Evolutionary conservation across 2,329 filamentous ascomycete species (phyloP).

Genomic region (Cytospora mali): DNA sequence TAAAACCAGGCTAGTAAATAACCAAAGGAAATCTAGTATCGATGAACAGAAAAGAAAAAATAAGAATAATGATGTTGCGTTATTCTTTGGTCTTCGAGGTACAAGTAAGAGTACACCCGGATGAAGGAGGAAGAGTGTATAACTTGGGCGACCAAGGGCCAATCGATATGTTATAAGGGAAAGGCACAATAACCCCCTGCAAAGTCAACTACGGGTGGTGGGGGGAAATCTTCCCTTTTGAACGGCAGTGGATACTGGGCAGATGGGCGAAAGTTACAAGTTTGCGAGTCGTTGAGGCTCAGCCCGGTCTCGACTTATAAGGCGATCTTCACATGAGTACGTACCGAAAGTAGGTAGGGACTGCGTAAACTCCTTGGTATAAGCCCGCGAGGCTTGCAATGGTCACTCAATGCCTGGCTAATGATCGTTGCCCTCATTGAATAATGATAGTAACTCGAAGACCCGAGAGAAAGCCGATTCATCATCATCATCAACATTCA

Average conservation of each 20-base stretch:
- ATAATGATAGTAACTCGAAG: not conserved
- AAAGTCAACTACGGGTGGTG: constrained; percentile 17
- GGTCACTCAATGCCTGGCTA: not conserved
- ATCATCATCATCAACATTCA: not conserved
- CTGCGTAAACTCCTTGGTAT: not conserved
- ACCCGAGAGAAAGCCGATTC: not conserved
- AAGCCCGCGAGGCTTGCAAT: not conserved
- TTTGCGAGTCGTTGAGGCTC: constrained; percentile 11
- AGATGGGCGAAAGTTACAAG: not conserved
- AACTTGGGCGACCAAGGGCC: constrained; percentile 30
- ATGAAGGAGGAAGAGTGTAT: constrained; percentile 18
- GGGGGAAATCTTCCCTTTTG: not conserved
- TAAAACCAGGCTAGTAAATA: not conserved
- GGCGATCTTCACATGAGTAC: constrained; percentile 1
- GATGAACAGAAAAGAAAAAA: not conserved
- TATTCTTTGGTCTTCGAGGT: not conserved
- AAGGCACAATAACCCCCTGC: constrained; percentile 17
- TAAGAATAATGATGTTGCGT: not conserved
- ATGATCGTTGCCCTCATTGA: not conserved
- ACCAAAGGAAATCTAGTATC: no score
- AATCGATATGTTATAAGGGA: constrained; percentile 30
- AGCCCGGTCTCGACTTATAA: constrained; percentile 11
- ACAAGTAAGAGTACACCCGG: constrained; percentile 17
- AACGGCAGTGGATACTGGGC: constrained; percentile 10
- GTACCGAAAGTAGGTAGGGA: not conserved